Evolutionary conservation across 2,329 filamentous ascomycete species (phyloP).

Genomic region (Plectosphaerella cucumerina): DNA sequence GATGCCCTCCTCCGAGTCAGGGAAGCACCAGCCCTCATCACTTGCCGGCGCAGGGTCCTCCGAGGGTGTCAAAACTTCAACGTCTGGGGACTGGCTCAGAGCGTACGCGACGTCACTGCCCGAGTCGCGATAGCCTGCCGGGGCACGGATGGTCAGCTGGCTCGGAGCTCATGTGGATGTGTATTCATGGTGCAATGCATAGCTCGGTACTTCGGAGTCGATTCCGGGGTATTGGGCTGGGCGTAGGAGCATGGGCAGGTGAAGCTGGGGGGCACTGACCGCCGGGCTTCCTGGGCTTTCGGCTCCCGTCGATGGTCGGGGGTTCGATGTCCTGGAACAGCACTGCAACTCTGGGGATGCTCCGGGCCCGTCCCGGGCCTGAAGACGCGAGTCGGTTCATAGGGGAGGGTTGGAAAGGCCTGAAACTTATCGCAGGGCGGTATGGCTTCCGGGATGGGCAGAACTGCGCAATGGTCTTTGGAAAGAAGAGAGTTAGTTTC

Average conservation of each 20-base stretch:
- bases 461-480: too few species aligned
- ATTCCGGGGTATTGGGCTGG: neutral
- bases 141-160: neutral
- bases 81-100: slow-evolving; percentile 21
- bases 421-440: too few species aligned
- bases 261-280: slow-evolving; percentile 18
- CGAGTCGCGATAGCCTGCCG: slow-evolving; percentile 41
- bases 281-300: slow-evolving; percentile 45
- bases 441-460: too few species aligned
- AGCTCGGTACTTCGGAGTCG: too few species aligned
- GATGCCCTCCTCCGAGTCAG: slow-evolving; percentile 39
- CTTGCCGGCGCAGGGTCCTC: slow-evolving; percentile 21
- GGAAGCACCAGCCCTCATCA: slow-evolving; percentile 34
- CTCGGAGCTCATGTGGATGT: too few species aligned
- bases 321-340: slow-evolving; percentile 42
- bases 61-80: slow-evolving; percentile 26
- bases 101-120: slow-evolving; percentile 43
- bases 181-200: too few species aligned
- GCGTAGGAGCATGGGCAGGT: too few species aligned
- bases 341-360: slow-evolving; percentile 29
- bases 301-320: slow-evolving; percentile 39
- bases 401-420: too few species aligned
- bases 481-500: too few species aligned
- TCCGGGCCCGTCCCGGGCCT: neutral
- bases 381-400: neutral